Base-by-base conservation (phyloP, 2,329 filamentous ascomycete genomes). In the Curvularia lunata region DNA sequence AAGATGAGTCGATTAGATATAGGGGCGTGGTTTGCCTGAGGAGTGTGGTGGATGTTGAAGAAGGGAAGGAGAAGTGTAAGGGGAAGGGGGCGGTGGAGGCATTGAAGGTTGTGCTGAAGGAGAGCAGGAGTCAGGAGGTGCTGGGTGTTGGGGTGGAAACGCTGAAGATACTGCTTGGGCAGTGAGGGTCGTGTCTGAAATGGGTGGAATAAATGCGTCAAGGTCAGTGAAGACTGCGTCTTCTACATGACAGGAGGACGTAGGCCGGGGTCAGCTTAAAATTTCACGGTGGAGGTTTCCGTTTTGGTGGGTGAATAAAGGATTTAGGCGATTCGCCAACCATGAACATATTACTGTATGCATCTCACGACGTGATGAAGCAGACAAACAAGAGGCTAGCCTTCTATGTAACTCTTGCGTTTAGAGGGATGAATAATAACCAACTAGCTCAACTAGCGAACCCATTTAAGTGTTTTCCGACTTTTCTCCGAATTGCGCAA, bases 11-110 rank as follows among this genome's bases (percentile, higher is more conserved):
- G 67, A 71, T 93, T 56, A 80, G 86, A 56, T 84, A 87, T 72
- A 81, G 95, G 7, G 95, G 92, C 0, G 85, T 90, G 1, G 91
- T 94, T 25, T 86, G 88, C 56, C 74, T 95, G 16, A 82, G 86
- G 61, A 96, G 96, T 72, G 80, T 97, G 71, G 81, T 91, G 1
- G 85, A 88, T 13, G 82, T 86, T 0, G 78, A 82, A 55, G 63
- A 62, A 52, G 76, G 71, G 0, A 42, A 64, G n/a, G 64, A 69
- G 37, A 67, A 53, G 28, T 63, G 77, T 28, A 86, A 84, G 66
- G 81, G 82, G 10, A 85, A 84, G 48, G 84, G 84, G 5, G 92
- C 88, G 0, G 79, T 91, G 1, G 87, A 91, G 56, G 80, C 85
- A 2, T 72, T 97, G 58, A 92, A 88, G 68, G 83, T 84, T 48